These are phyloP conservation scores for Hibiscus mutabilis DNA, from an alignment of 345 rosid genomes.

Conservation along the genomic window DNA sequence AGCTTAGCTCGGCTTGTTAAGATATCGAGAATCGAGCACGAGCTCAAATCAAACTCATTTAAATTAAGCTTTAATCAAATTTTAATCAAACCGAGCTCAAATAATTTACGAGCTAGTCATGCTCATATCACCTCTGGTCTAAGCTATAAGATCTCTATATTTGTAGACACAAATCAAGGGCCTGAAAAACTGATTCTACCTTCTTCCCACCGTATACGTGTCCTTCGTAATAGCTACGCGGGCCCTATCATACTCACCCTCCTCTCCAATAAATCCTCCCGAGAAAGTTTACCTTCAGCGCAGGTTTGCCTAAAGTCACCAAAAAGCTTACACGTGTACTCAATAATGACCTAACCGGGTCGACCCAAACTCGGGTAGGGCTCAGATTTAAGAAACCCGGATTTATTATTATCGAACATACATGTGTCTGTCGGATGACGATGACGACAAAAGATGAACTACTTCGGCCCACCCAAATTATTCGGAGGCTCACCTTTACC, in stretches of 20 bases:
- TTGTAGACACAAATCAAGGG: background rate
- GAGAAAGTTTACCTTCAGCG: too few relatives aligned
- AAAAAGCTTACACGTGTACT: background rate
- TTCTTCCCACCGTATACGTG: background rate
- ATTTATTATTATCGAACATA: background rate
- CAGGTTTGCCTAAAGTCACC: background rate
- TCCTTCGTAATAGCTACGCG: background rate
- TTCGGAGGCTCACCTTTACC: slow-evolving; percentile 14
- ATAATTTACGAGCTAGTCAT: too few relatives aligned
- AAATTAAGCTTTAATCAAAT: too few relatives aligned
- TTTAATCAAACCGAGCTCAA: too few relatives aligned
- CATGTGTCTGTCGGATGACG: slow-evolving; percentile 7
- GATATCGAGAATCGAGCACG: too few relatives aligned
- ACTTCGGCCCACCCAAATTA: slow-evolving; percentile 16
- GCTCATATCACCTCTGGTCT: too few relatives aligned
- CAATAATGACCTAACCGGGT: background rate
- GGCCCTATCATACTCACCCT: background rate
- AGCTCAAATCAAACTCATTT: too few relatives aligned
- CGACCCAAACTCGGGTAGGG: background rate
- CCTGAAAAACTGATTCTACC: background rate
- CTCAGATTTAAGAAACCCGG: background rate
- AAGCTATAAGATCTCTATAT: too few relatives aligned
- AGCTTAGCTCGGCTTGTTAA: too few relatives aligned
- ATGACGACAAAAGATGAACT: background rate
- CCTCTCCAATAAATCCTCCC: background rate